Conservation (phyloP, 2,329 filamentous ascomycete genomes). For the Verticillium klebahnii region DNA sequence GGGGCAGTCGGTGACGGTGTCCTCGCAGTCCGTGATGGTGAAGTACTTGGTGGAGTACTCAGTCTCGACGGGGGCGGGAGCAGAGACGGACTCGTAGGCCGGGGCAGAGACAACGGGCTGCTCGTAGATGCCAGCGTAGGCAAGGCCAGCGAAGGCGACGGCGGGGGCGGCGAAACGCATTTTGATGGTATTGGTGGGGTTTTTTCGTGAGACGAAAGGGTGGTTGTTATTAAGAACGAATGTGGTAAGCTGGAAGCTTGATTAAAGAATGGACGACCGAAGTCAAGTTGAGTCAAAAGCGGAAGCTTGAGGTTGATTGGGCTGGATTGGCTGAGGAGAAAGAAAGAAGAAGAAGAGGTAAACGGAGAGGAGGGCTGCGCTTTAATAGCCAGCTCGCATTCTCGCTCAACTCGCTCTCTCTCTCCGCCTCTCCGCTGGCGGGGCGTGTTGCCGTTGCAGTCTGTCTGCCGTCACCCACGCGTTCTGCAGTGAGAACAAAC, state of each 20-base stretch:
- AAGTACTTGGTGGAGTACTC: constrained; percentile 53
- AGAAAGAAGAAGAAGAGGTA: constrained; percentile 23
- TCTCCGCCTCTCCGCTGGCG: constrained; percentile 4
- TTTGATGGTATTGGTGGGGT: constrained; percentile 32
- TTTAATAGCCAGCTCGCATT: constrained; percentile 38
- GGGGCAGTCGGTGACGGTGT: constrained; percentile 43
- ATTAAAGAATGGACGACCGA: constrained; percentile 55
- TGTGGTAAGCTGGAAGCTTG: constrained; percentile 26
- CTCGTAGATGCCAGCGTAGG: constrained; percentile 21
- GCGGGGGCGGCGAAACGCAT: constrained; percentile 57
- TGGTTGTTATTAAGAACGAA: constrained; percentile 24
- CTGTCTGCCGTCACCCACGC: not conserved
- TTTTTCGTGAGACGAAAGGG: constrained; percentile 21
- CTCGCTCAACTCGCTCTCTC: constrained; percentile 2
- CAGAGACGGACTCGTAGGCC: constrained; percentile 13
- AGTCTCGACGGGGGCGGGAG: constrained; percentile 22
- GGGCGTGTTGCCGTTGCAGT: not conserved
- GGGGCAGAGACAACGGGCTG: constrained; percentile 15
- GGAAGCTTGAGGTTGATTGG: constrained; percentile 25
- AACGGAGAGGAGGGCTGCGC: constrained; percentile 29
- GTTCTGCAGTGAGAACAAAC: not conserved
- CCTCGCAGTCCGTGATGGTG: constrained; percentile 50
- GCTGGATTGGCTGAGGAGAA: constrained; percentile 33
- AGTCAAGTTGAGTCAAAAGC: constrained; percentile 36
- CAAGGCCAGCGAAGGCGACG: constrained; percentile 39